Conservation (phyloP, 345 rosid genomes). For the Salix exigua region DNA sequence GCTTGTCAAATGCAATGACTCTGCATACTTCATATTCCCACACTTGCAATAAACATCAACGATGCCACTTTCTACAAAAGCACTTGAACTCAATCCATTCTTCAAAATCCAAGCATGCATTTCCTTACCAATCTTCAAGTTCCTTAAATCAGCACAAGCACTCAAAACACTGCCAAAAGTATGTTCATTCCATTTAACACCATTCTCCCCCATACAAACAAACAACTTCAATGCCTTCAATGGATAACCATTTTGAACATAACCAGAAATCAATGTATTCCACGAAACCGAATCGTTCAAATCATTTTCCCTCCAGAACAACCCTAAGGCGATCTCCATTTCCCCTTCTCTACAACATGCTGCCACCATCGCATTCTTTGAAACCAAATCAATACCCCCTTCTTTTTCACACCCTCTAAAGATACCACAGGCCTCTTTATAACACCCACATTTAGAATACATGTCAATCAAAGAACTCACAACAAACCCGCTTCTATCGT, state of each 20-base stretch:
- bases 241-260: constrained; percentile 42
- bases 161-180: constrained; percentile 45
- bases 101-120: constrained; percentile 45
- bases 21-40: constrained; percentile 37
- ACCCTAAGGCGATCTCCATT: not conserved
- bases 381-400: constrained; percentile 44
- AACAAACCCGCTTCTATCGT: constrained; percentile 52
- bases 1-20: constrained; percentile 37
- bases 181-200: constrained; percentile 43
- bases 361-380: not conserved
- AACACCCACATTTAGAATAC: constrained; percentile 71
- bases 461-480: constrained; percentile 73
- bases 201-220: constrained; percentile 35
- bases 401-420: constrained; percentile 29
- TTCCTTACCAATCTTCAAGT: constrained; percentile 35
- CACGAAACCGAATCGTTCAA: constrained; percentile 47
- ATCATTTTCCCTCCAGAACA: constrained; percentile 28
- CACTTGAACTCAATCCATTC: constrained; percentile 37
- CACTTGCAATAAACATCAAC: constrained; percentile 56
- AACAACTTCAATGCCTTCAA: constrained; percentile 46
- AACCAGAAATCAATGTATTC: constrained; percentile 55
- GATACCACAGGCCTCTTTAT: constrained; percentile 42
- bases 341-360: not conserved
- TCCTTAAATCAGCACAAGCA: constrained; percentile 38
- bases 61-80: constrained; percentile 37